Evolutionary conservation across 2,329 filamentous ascomycete genomes (phyloP).

Genomic region (Nannizziopsis arthrosporioides): DNA sequence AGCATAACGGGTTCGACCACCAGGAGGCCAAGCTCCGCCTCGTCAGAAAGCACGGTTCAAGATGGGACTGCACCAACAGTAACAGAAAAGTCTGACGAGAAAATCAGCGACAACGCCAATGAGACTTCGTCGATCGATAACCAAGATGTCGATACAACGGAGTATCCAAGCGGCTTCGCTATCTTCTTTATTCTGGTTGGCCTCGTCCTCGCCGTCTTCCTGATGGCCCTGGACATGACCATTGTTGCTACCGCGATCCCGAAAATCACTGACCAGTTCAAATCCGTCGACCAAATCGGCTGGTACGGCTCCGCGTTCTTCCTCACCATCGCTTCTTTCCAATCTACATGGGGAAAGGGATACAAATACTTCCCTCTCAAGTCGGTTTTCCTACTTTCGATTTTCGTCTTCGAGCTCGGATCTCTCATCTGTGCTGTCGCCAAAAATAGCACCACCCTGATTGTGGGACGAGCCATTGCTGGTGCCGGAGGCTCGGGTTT

Average conservation of each 20-base stretch:
- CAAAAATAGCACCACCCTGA: constrained; percentile 29
- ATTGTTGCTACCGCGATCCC: constrained; percentile 29
- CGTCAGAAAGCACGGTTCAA: constrained; percentile 8
- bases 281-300: constrained; percentile 26
- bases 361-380: constrained; percentile 34
- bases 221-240: constrained; percentile 15
- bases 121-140: not conserved
- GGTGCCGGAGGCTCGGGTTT: constrained; percentile 31
- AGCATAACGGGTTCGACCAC: constrained; percentile 3
- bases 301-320: constrained; percentile 30
- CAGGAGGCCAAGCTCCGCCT: not conserved
- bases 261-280: constrained; percentile 27
- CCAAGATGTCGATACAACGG: constrained; percentile 2
- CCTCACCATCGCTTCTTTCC: constrained; percentile 21
- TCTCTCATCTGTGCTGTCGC: constrained; percentile 23
- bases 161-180: constrained; percentile 10
- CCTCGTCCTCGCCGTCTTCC: constrained; percentile 13
- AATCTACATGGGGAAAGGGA: constrained; percentile 30
- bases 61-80: not conserved
- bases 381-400: constrained; percentile 22
- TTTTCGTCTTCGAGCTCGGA: constrained; percentile 22
- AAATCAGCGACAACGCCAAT: not conserved
- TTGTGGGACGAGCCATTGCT: constrained; percentile 33
- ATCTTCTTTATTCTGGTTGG: constrained; percentile 12
- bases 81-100: constrained; percentile 2